phyloP scores from a whole-genome alignment of 2,329 filamentous ascomycete genomes.

The Venturia asperata region DNA sequence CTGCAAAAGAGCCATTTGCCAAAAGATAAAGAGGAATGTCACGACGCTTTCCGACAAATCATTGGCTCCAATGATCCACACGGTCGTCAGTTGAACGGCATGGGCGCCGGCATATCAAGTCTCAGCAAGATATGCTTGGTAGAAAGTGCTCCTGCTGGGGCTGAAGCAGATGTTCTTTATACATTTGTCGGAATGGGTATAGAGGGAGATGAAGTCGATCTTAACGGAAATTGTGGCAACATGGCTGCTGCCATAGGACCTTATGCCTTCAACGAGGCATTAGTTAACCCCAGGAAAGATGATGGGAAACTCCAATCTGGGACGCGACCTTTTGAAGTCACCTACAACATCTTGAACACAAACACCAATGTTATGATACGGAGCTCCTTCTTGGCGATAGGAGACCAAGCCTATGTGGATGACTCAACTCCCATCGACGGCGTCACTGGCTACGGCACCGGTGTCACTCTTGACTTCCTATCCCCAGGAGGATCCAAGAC shows the following conservation, averaged over 20 bases:
- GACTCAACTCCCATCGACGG: constrained; percentile 59
- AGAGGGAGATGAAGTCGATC: constrained; percentile 53
- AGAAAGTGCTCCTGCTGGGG: constrained; percentile 31
- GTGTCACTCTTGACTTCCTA: constrained; percentile 54
- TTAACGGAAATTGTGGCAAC: constrained; percentile 68
- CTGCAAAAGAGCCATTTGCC: constrained; percentile 50
- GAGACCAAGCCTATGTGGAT: constrained; percentile 40
- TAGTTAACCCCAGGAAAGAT: constrained; percentile 26
- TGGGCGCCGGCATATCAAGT: constrained; percentile 62
- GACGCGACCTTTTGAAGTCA: constrained; percentile 38
- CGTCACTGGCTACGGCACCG: constrained; percentile 51
- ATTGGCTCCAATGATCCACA: constrained; percentile 61
- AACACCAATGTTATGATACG: constrained; percentile 61
- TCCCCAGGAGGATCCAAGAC: constrained; percentile 59
- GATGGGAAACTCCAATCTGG: constrained; percentile 25
- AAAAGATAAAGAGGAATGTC: constrained; percentile 39
- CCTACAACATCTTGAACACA: constrained; percentile 55
- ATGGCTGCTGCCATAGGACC: constrained; percentile 63
- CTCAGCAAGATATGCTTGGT: constrained; percentile 67
- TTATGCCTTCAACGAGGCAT: constrained; percentile 52
- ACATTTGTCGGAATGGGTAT: constrained; percentile 66
- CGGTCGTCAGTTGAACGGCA: constrained; percentile 63
- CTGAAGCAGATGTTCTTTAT: constrained; percentile 56
- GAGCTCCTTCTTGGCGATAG: constrained; percentile 48
- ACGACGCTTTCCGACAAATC: constrained; percentile 48